These are phyloP conservation scores for Strobilomyces confusus DNA, from an alignment of 768 basidiomycete genomes.

Conservation along the genomic window DNA sequence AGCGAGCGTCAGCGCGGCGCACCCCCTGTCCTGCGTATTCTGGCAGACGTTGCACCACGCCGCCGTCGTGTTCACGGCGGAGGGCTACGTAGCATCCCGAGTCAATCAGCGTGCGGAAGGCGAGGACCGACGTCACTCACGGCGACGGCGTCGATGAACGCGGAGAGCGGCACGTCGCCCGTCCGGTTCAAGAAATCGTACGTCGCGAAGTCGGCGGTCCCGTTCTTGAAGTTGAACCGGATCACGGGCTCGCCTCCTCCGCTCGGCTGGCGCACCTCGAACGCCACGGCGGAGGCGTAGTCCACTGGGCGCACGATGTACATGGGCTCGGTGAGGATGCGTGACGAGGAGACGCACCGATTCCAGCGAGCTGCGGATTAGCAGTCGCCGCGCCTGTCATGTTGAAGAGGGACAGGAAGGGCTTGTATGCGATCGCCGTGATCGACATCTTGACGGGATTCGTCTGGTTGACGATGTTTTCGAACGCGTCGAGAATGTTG, in stretches of 20 bases:
- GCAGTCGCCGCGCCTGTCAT: conserved; percentile 59
- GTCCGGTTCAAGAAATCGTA: conserved; percentile 44
- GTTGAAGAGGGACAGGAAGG: conserved; percentile 74
- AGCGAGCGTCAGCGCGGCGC: conserved; percentile 41
- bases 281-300: conserved; percentile 53
- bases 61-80: conserved; percentile 46
- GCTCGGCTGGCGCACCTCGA: conserved; percentile 54
- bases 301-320: conserved; percentile 39
- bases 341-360: conserved; percentile 38
- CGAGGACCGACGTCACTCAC: conserved; percentile 20
- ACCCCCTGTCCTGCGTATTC: conserved; percentile 56
- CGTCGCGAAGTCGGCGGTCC: conserved; percentile 45
- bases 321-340: not conserved
- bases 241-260: conserved; percentile 47
- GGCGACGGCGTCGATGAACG: conserved; percentile 42
- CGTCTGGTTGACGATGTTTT: conserved; percentile 44
- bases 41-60: conserved; percentile 59
- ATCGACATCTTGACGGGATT: conserved; percentile 57
- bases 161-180: conserved; percentile 52
- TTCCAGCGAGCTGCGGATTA: conserved; percentile 51
- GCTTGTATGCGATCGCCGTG: conserved; percentile 68
- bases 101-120: not conserved
- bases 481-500: conserved; percentile 51
- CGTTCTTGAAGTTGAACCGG: conserved; percentile 69
- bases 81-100: conserved; percentile 33